Evolutionary conservation across 2,329 filamentous ascomycete species (phyloP).

Genomic region (Nothopassalora personata): DNA sequence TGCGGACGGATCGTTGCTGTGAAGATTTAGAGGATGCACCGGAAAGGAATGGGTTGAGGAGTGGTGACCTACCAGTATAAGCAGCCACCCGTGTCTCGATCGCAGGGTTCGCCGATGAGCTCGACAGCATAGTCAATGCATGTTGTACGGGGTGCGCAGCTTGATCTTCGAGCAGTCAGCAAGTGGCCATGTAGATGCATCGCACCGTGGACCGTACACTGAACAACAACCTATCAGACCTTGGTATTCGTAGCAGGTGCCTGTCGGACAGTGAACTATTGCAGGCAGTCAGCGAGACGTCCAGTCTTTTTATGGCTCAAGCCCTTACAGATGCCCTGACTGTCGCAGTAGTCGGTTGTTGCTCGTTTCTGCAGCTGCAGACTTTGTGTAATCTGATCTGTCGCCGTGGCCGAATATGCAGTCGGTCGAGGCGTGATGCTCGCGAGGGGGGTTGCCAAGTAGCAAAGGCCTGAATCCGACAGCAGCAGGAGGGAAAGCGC

Average conservation of each 20-base stretch:
- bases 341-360: conserved; percentile 5
- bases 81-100: conserved; percentile 18
- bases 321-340: background rate
- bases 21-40: conserved; percentile 3
- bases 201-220: background rate
- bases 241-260: conserved; percentile 16
- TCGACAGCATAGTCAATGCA: conserved; percentile 14
- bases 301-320: background rate
- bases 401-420: background rate
- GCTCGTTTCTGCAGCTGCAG: background rate
- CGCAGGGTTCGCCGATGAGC: conserved; percentile 6
- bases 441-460: background rate
- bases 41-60: too few relatives aligned
- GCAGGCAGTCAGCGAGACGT: background rate
- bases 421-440: background rate
- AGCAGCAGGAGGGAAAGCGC: background rate
- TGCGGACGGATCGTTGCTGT: background rate
- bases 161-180: conserved; percentile 2
- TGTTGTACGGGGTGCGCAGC: conserved; percentile 13
- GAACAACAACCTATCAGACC: conserved; percentile 20
- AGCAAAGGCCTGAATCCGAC: background rate
- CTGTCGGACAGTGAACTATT: conserved; percentile 1
- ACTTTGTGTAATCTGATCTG: background rate
- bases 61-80: conserved; percentile 11
- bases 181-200: background rate